phyloP scores from a whole-genome alignment of 768 basidiomycete genomes.

The Sarcodon aspratus region DNA sequence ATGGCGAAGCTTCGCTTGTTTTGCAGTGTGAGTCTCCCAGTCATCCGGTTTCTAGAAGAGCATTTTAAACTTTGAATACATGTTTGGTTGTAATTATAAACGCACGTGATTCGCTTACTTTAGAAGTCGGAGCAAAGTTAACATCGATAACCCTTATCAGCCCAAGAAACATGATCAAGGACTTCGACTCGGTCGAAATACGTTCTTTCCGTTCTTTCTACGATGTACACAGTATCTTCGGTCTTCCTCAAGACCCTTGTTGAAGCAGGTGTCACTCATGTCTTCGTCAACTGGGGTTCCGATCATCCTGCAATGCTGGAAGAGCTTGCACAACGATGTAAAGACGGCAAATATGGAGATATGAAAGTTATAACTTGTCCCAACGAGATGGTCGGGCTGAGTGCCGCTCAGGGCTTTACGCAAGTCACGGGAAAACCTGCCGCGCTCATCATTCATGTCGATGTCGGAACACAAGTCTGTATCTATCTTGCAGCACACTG shows the following conservation, averaged over 20 bases:
- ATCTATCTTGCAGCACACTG: background rate
- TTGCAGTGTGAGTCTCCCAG: too few species aligned
- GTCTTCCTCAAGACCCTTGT: constrained; percentile 45
- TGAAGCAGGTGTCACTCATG: constrained; percentile 51
- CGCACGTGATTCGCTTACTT: too few species aligned
- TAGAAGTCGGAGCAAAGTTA: too few species aligned
- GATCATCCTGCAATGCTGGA: constrained; percentile 67
- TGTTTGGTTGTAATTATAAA: too few species aligned
- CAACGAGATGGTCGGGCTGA: constrained; percentile 69
- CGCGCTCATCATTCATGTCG: constrained; percentile 65
- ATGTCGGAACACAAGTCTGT: constrained; percentile 54
- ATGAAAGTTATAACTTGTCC: constrained; percentile 57
- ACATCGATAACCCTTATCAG: too few species aligned
- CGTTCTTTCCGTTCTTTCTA: too few species aligned
- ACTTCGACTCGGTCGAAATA: too few species aligned
- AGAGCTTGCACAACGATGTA: constrained; percentile 45
- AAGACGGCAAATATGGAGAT: constrained; percentile 22
- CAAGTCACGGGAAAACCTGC: constrained; percentile 57
- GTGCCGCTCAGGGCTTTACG: constrained; percentile 61
- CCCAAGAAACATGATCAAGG: too few species aligned
- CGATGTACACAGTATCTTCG: constrained; percentile 42
- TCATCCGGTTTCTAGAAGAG: too few species aligned
- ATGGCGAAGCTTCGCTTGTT: too few species aligned
- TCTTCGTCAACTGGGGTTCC: constrained; percentile 69
- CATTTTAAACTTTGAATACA: too few species aligned